Evolutionary conservation across 371 early-diverging fungal species (phyloP).

Genomic region (Syncephalis plumigaleata): DNA sequence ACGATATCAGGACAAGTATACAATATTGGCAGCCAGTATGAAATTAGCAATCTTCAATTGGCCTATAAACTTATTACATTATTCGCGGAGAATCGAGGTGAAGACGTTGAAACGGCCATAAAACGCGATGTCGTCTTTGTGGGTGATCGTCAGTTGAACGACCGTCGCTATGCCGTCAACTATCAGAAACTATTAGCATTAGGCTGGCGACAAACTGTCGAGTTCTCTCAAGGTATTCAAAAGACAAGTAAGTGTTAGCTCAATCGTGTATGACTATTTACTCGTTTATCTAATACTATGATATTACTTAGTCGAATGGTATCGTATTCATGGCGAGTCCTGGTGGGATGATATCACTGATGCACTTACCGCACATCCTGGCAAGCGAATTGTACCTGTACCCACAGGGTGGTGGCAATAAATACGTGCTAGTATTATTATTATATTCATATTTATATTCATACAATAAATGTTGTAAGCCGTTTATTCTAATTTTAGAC

Average conservation of each 20-base stretch:
- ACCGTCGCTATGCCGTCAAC: constrained; percentile 63
- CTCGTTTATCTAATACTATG: background rate
- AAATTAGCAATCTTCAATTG: constrained; percentile 54
- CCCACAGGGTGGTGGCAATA: no score
- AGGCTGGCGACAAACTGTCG: constrained; percentile 52
- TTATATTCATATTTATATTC: no score
- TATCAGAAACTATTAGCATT: constrained; percentile 37
- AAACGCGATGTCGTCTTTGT: constrained; percentile 40
- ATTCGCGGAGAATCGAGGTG: constrained; percentile 20
- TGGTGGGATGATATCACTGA: constrained; percentile 45
- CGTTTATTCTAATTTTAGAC: no score
- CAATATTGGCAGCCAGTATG: constrained; percentile 65
- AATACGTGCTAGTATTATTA: no score
- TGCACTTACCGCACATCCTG: constrained; percentile 31
- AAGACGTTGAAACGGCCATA: background rate
- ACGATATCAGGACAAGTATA: constrained; percentile 35
- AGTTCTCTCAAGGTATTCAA: constrained; percentile 45
- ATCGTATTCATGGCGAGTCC: constrained; percentile 24
- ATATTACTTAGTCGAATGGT: constrained; percentile 33
- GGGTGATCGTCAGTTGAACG: constrained; percentile 67
- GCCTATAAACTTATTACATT: constrained; percentile 36
- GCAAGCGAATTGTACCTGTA: constrained; percentile 10
- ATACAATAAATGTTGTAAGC: no score
- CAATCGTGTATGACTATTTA: background rate
- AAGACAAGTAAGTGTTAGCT: constrained; percentile 38